Evolutionary conservation across 2,329 filamentous ascomycete species (phyloP), one percentile per base, ranked within the genome.

Genomic region (Sporothrix pallida): DNA sequence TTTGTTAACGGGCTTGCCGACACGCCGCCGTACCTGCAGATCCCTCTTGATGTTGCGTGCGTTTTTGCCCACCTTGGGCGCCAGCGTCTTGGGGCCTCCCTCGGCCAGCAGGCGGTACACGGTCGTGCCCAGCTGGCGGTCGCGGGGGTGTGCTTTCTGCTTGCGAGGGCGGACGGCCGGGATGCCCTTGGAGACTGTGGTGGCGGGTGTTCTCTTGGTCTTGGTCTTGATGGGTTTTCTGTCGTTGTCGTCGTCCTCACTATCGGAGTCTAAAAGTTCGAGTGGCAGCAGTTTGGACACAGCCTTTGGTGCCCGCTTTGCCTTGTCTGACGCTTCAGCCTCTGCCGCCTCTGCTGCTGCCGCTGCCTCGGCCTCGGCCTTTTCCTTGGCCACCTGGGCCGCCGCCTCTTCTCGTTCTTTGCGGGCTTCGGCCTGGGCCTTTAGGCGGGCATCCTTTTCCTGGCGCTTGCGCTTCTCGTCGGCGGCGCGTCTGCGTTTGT

Each of bases 401-500:
- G 76, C 74, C 60, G 76, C 77, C 10, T 76, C 74, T 15, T 71
- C 74, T 3, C 77, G 75, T 6, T 77, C 76, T 48, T 86, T 74
- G 58, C 86, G 85, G 78, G 83, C 82, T 74, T 83, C 81, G 2
- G 87, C 87, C 79, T 90, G 88, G 72, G 86, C 82, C 79, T 88
- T 88, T 78, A 89, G 83, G 31, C 85, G 82, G 26, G 82, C 82
- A 78, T 89, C 87, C 72, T 86, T 84, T 79, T 87, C 84, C 78
- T 88, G 86, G 50, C 88, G 86, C 80, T 88, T 89, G 71, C 84
- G 83, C 80, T 87, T 89, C 75, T 86, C 81, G 6, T 82, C 82
- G 12, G 85, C 84, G 3, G 83, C 84, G 82, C 87, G 83, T 77
- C 87, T 89, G 50, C 26, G 31, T 44, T 3, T 12, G 42, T 23